Base-by-base conservation (phyloP, 2,329 filamentous ascomycete species). In the Uncinocarpus reesii region DNA sequence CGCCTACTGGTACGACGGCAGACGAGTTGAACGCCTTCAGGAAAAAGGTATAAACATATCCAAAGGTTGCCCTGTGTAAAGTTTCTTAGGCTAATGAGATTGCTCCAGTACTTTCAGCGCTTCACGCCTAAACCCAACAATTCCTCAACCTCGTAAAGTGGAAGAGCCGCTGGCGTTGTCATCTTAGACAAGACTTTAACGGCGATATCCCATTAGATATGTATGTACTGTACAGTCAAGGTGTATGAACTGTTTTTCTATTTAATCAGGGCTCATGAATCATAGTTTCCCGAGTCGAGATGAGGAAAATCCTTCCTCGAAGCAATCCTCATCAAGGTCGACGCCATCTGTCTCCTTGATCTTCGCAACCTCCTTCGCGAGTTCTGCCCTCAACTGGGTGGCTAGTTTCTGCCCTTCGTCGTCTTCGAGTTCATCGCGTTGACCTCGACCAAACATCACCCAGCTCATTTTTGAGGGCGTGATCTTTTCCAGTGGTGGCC, bases 11-110 rank as follows among this genome's bases (percentile, higher is more conserved):
- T 2, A 65, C 67, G 7, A 76, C 66, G 18, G 83, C 82, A 1
- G 75, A 84, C 65, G 80, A 84, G 32, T 61, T 86, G 53, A 86
- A 86, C 57, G 69, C 71, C 5, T 86, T 86, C 59, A 70, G 82
- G 49, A 76, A 76, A 61, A 78, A 63, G 58, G 66, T 68, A 42
- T 13, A n/a, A 16, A 11, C 21, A 4, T 6, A 23, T 6, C n/a
- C n/a, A n/a, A 38, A 4, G 2, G n/a, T 23, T 43, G 11, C 11
- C 3, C 21, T 10, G 16, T 18, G 1, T 44, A 16, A 13, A 23
- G 20, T 2, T 26, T 36, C n/a, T n/a, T 1, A 10, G 10, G n/a
- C 38, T 48, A 43, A 48, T 13, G 6, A 11, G 8, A 15, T 38
- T 1, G 6, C 24, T 23, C 6, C 21, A 48, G 46, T 48, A 48